Conservation (phyloP, 495 filamentous ascomycete genomes). For the Usnea hakonensis region DNA sequence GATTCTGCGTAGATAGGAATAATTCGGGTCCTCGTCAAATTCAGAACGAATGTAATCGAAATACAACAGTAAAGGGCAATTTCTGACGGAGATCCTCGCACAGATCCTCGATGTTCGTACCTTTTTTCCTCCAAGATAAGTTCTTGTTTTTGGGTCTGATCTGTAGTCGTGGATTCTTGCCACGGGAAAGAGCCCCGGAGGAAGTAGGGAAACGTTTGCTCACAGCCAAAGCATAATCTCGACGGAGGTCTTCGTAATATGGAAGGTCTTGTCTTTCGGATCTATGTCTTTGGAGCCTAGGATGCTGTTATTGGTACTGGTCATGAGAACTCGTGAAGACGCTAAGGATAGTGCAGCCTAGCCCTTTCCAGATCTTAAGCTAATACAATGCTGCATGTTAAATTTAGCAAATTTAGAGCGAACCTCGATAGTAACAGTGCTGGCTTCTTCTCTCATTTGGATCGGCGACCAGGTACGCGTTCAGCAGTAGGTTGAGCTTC, state of each 20-base stretch:
- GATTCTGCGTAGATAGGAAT: conserved; percentile 22
- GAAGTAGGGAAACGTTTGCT: neutral
- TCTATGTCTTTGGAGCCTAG: no score
- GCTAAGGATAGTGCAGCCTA: neutral
- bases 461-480: no score
- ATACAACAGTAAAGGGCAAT: conserved; percentile 17
- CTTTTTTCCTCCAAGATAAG: conserved; percentile 18
- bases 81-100: conserved; percentile 12
- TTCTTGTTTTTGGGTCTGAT: neutral
- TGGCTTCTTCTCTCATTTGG: neutral
- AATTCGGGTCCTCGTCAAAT: conserved; percentile 26
- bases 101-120: conserved; percentile 11
- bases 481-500: neutral
- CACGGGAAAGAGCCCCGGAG: neutral
- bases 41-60: conserved; percentile 23
- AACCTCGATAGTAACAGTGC: neutral
- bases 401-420: neutral
- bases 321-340: neutral
- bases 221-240: no score
- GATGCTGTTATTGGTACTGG: no score
- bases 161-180: neutral
- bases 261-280: no score
- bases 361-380: neutral
- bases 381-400: neutral
- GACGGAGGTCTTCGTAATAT: no score